Percentiles rank a stretch among this genome's conserved stretches.
These are phyloP conservation scores for Erythrophleum ivorense DNA, from an alignment of 331 rosid genomes.

Conservation along the genomic window DNA sequence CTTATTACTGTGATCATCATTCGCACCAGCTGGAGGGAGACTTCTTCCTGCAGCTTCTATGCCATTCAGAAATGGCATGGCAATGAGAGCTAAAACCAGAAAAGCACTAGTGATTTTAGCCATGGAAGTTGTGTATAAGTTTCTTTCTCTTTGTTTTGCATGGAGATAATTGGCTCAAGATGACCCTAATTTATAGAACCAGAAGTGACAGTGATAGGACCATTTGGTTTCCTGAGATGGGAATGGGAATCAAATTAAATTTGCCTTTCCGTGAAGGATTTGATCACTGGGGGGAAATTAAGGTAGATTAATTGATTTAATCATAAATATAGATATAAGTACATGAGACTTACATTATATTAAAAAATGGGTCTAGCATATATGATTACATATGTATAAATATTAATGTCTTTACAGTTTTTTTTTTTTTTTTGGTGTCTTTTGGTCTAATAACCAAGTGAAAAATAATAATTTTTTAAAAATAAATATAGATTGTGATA, in stretches of 20 bases:
- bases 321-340: too few species aligned
- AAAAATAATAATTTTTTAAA: too few species aligned
- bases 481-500: too few species aligned
- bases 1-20: not conserved
- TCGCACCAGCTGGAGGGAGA: not conserved
- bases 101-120: conserved; percentile 5
- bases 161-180: conserved; percentile 11
- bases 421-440: too few species aligned
- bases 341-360: too few species aligned
- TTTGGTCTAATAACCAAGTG: too few species aligned
- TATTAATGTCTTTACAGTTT: too few species aligned
- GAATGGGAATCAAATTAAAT: conserved; percentile 26
- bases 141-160: conserved; percentile 17
- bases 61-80: conserved; percentile 31
- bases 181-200: conserved; percentile 48
- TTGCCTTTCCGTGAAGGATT: conserved; percentile 36
- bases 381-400: too few species aligned
- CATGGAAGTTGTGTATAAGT: conserved; percentile 15
- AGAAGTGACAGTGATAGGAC: conserved; percentile 14
- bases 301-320: too few species aligned
- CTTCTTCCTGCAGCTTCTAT: conserved; percentile 28
- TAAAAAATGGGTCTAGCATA: too few species aligned
- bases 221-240: not conserved
- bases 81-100: conserved; percentile 31
- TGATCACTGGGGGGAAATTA: too few species aligned